A percentile compares a stretch with the other conserved stretches of the same genome.
These are phyloP conservation scores for Backusella circina DNA, from an alignment of 192 early-diverging fungal genomes.

Conservation along the genomic window DNA sequence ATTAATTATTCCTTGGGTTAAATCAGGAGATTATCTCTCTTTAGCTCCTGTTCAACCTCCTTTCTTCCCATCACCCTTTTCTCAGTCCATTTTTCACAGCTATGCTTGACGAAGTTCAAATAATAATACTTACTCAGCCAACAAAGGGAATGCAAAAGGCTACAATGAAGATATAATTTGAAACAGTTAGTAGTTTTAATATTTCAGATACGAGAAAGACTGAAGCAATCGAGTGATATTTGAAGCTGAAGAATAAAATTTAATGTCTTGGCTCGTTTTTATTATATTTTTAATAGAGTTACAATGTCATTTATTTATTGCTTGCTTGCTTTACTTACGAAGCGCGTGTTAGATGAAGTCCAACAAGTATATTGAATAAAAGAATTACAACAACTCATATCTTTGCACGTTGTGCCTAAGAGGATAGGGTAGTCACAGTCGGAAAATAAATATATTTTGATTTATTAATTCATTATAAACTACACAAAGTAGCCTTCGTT, in stretches of 20 bases:
- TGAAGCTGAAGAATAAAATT: constrained; percentile 24
- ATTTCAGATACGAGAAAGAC: constrained; percentile 33
- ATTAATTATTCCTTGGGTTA: too few relatives aligned
- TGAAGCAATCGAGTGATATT: constrained; percentile 32
- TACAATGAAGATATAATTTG: constrained; percentile 27
- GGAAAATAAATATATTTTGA: background rate
- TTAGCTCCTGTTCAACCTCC: too few relatives aligned
- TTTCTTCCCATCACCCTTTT: too few relatives aligned
- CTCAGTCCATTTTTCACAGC: constrained; percentile 25
- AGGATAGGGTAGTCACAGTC: background rate
- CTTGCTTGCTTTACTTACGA: background rate
- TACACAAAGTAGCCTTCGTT: background rate
- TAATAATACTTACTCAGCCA: background rate
- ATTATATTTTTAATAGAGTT: background rate
- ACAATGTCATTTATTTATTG: background rate
- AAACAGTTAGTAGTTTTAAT: constrained; percentile 31
- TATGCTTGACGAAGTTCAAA: constrained; percentile 9
- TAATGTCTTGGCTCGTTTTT: background rate
- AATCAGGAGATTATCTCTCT: too few relatives aligned
- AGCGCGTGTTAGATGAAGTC: background rate
- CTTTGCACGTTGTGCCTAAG: background rate
- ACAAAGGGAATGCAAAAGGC: constrained; percentile 8
- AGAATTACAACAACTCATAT: background rate
- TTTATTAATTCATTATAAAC: background rate
- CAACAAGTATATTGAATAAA: background rate